Conservation (phyloP, 108 stramenopile genomes). For the Stephanodiscus minutulus region DNA sequence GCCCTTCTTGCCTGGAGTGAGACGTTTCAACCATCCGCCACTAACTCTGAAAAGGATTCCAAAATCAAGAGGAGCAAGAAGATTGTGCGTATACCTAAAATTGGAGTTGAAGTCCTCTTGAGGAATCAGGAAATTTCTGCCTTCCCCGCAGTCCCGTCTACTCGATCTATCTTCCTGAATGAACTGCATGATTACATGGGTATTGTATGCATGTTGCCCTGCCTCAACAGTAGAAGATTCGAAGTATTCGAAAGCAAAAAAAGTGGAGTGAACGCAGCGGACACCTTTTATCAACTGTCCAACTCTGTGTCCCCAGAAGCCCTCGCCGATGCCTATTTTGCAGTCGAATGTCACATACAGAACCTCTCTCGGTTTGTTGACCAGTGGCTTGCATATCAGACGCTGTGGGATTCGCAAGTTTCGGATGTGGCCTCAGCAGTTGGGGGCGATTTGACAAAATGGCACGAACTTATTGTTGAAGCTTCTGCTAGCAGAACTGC, state of each 20-base stretch:
- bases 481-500: slow-evolving; percentile 82
- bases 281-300: slow-evolving; percentile 64
- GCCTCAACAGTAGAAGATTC: slow-evolving; percentile 85
- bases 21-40: slow-evolving; percentile 37
- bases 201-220: slow-evolving; percentile 79
- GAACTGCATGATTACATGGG: slow-evolving; percentile 84
- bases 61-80: slow-evolving; percentile 29
- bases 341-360: slow-evolving; percentile 70
- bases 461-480: slow-evolving; percentile 86
- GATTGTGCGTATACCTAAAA: slow-evolving; percentile 51
- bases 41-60: background rate
- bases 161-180: slow-evolving; percentile 71
- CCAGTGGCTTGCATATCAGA: slow-evolving; percentile 95
- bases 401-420: slow-evolving; percentile 94
- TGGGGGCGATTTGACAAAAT: slow-evolving; percentile 84
- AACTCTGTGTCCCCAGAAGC: slow-evolving; percentile 50
- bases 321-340: slow-evolving; percentile 67
- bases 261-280: slow-evolving; percentile 16
- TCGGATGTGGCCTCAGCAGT: slow-evolving; percentile 76
- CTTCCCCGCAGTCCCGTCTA: slow-evolving; percentile 69
- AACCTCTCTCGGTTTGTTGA: slow-evolving; percentile 74
- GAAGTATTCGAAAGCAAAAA: slow-evolving; percentile 81
- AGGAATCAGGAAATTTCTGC: slow-evolving; percentile 87
- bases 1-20: slow-evolving; percentile 74
- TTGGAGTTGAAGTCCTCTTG: slow-evolving; percentile 77